These are phyloP conservation scores for Rhexocercosporidium sp. DNA, from an alignment of 2,329 filamentous ascomycete genomes.

Conservation along the genomic window DNA sequence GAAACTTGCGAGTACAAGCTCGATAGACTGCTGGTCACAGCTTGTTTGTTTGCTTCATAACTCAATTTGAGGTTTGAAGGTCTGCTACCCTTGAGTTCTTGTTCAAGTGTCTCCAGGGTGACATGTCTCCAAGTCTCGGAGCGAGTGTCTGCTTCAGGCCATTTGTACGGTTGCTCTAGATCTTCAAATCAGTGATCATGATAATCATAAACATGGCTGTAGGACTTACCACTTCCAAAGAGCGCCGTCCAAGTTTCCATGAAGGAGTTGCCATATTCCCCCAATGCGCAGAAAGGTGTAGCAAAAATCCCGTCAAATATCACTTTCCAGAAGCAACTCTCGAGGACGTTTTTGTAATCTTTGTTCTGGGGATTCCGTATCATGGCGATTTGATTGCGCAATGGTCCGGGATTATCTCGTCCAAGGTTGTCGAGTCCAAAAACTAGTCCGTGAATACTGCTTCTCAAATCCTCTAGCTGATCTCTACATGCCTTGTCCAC, in stretches of 20 bases:
- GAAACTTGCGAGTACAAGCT: neutral
- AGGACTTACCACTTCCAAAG: neutral
- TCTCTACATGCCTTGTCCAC: neutral
- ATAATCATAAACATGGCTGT: neutral
- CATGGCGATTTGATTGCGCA: neutral
- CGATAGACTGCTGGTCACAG: neutral
- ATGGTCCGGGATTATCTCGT: neutral
- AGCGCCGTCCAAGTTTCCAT: neutral
- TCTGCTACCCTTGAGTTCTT: neutral
- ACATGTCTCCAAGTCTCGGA: neutral
- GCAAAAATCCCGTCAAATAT: neutral
- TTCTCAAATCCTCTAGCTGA: neutral
- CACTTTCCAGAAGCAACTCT: neutral
- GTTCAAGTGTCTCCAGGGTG: neutral
- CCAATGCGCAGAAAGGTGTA: neutral
- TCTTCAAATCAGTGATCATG: neutral
- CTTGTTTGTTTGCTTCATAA: neutral
- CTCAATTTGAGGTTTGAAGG: neutral
- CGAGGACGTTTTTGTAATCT: neutral
- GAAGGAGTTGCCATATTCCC: neutral
- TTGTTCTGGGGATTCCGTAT: neutral
- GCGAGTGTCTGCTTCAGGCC: neutral
- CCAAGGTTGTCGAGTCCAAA: neutral
- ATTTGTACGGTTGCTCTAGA: neutral
- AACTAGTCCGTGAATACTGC: neutral